phyloP scores from a whole-genome alignment of 1,284 basidiomycete genomes.

The Cronartium quercuum region DNA sequence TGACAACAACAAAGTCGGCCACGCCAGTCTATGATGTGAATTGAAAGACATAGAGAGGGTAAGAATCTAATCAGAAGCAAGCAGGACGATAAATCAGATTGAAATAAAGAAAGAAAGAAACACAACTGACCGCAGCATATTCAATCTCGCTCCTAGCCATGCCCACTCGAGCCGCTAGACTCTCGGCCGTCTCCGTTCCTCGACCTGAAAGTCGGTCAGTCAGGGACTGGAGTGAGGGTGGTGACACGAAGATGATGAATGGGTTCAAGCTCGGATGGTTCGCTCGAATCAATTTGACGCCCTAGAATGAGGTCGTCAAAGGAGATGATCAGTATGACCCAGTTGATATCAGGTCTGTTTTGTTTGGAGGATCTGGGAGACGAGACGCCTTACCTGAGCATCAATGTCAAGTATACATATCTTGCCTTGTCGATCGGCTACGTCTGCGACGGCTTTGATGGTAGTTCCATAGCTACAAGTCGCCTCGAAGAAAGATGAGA shows the following conservation, averaged over 20 bases:
- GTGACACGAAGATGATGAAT: slow-evolving; percentile 87
- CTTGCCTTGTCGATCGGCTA: slow-evolving; percentile 53
- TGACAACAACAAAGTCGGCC: slow-evolving; percentile 82
- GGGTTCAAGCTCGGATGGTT: slow-evolving; percentile 66
- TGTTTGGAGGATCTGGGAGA: neutral
- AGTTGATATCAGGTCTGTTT: neutral
- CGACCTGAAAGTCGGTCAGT: slow-evolving; percentile 66
- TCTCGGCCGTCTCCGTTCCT: slow-evolving; percentile 75
- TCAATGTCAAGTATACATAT: slow-evolving; percentile 95
- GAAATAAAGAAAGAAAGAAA: slow-evolving; percentile 36
- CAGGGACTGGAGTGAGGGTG: slow-evolving; percentile 67
- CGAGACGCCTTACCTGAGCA: slow-evolving; percentile 62
- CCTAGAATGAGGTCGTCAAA: slow-evolving; percentile 54
- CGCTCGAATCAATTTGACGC: slow-evolving; percentile 78
- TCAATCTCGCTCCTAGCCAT: slow-evolving; percentile 77
- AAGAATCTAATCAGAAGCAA: neutral
- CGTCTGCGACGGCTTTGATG: slow-evolving; percentile 60
- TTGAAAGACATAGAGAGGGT: neutral
- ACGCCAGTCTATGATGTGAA: slow-evolving; percentile 54
- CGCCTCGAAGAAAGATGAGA: neutral
- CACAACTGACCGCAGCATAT: slow-evolving; percentile 60
- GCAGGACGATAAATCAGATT: neutral
- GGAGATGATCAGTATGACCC: neutral
- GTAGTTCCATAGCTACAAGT: slow-evolving; percentile 69
- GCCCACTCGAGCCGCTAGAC: slow-evolving; percentile 67